Base-by-base conservation (phyloP, 148 eudicot genomes). In the Nepenthes gracilis region DNA sequence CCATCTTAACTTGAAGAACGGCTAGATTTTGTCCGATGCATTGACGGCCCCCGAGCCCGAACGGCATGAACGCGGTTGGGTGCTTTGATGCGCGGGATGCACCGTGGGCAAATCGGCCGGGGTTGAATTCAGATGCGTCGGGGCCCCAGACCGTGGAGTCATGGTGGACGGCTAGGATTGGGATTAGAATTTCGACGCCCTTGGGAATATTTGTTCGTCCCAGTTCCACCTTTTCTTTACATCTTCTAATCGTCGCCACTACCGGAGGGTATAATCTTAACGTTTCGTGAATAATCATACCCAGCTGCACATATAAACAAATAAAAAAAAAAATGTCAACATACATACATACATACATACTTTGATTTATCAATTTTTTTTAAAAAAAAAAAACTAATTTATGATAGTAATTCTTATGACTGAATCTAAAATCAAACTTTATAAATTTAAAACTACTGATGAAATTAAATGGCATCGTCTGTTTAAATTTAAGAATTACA, bases 21-120 rank as follows among this genome's bases (percentile, higher is more conserved):
- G 85, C 89, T 59, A 84, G 60, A 63, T 79, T 84, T 60, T 78
- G 89, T 2, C 89, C 86, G 2, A 84, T 68, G 55, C 89, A 81
- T 55, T 80, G 81, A 2, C 89, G 80, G 2, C 55, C 62, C 2
- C 89, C 89, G 0, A 81, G 59, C 36, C 89, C 89, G 5, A 84
- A 84, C 0, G 83, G 85, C 81, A 81, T 78, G 69, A 67, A 84
- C 1, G 89, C 84, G 47, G 70, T 68, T 5, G 81, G 83, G 64
- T 76, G 74, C 43, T 69, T 76, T 2, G 86, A 69, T 1, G 89
- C 81, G 12, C 74, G 73, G 11, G 79, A 57, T 38, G 60, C 58
- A 0, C 86, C 89, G n/a, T 64, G 64, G 8, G 81, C 33, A 8
- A 84, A 84, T 0, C 86, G 74, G 32, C 70, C 54, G 0, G 89